phyloP scores from a whole-genome alignment of 176 grass and related monocot species.

The Raddia distichophylla region DNA sequence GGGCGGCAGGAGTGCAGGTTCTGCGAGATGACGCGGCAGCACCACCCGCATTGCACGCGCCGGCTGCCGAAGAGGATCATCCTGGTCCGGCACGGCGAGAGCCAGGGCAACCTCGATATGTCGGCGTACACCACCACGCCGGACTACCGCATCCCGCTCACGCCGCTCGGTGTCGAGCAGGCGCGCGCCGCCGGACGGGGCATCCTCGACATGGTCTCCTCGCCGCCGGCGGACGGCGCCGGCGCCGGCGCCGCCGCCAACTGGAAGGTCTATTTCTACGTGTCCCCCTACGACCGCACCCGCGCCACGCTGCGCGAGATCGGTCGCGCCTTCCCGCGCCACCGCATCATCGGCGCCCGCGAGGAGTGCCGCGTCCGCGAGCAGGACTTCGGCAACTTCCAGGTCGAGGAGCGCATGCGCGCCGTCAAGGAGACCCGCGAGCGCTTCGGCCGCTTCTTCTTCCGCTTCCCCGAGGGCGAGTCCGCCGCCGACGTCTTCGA shows the following conservation, averaged over 20 bases:
- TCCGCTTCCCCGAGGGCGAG: conserved; percentile 95
- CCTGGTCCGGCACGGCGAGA: conserved; percentile 94
- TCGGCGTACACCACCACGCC: conserved; percentile 88
- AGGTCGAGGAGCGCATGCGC: conserved; percentile 93
- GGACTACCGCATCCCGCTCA: conserved; percentile 90
- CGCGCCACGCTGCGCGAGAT: conserved; percentile 81
- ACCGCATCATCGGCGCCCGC: conserved; percentile 78
- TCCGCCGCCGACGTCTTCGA: conserved; percentile 97
- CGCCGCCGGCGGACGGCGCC: background rate
- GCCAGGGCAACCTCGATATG: conserved; percentile 94
- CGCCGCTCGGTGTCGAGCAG: conserved; percentile 64
- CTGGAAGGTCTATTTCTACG: conserved; percentile 97
- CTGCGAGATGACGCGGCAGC: conserved; percentile 61
- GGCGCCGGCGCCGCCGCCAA: background rate
- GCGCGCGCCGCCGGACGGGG: conserved; percentile 52
- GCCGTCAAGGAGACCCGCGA: conserved; percentile 79
- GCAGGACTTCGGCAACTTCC: conserved; percentile 99
- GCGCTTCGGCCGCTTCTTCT: conserved; percentile 94
- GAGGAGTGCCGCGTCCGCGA: conserved; percentile 96
- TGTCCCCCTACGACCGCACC: conserved; percentile 89
- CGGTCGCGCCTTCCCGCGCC: conserved; percentile 70
- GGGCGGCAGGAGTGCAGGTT: background rate
- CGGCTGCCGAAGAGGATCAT: conserved; percentile 89
- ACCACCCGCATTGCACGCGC: conserved; percentile 39
- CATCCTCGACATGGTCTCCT: conserved; percentile 53